phyloP scores from a whole-genome alignment of 345 rosid species.

The Eucalyptus erythrocorys region DNA sequence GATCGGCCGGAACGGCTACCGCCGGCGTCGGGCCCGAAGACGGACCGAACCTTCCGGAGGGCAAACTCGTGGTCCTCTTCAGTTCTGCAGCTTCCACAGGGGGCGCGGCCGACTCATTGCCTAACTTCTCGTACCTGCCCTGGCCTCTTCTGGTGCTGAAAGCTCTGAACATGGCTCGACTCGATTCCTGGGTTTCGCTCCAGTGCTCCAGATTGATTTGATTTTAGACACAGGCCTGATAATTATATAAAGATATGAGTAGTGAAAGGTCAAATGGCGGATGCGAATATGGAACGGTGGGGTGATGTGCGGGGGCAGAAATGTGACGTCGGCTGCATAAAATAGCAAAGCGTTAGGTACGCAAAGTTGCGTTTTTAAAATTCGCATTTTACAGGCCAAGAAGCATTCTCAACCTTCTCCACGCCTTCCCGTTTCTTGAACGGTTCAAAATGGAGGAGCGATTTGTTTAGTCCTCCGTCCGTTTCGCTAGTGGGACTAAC shows the following conservation, averaged over 20 bases:
- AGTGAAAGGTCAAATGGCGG: not conserved
- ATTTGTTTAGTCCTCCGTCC: not conserved
- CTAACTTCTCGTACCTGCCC: constrained; percentile 34
- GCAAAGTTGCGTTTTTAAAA: not conserved
- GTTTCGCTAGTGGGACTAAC: not conserved
- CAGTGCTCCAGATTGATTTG: not conserved
- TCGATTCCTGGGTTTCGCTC: not conserved
- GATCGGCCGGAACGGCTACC: not conserved
- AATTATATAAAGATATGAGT: not conserved
- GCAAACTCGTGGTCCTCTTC: constrained; percentile 37
- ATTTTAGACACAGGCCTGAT: not conserved
- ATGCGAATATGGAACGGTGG: not conserved
- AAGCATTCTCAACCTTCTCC: not conserved
- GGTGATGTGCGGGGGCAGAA: not conserved
- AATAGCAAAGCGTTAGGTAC: not conserved
- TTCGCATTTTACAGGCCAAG: not conserved
- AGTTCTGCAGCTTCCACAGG: constrained; percentile 8
- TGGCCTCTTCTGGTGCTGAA: constrained; percentile 38
- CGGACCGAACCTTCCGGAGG: constrained; percentile 11
- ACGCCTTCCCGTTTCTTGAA: not conserved
- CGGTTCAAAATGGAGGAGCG: not conserved
- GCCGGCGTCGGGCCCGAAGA: not conserved
- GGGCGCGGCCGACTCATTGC: constrained; percentile 10
- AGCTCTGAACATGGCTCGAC: constrained; percentile 44
- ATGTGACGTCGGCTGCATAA: not conserved